Evolutionary conservation across 2,329 filamentous ascomycete species (phyloP), one percentile per base, ranked within the genome.

Genomic region (Metarhizium anisopliae): DNA sequence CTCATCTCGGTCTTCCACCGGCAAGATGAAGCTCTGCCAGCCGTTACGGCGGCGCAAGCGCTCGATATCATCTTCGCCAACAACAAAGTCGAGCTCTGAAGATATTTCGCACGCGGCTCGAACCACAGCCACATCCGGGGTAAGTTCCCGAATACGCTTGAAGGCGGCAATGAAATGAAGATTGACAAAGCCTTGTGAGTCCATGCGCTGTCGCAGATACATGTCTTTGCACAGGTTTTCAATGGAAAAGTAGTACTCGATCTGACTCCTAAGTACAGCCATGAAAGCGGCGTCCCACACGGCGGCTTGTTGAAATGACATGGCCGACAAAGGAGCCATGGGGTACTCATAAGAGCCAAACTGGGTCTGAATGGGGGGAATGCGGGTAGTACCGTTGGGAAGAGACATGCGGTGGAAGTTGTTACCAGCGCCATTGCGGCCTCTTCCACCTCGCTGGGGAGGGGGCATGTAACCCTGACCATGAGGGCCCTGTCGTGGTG

Each of bases 181-280:
- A 52, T 84, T 85, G 14, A 96, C 92, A 66, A 92, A 97, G 18
- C 94, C 94, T 69, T 97, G 89, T 1, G 88, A 89, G 68, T 99
- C 93, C 94, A 99, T 97, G 63, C 92, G 86, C 65, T 83, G 85
- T 56, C 94, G 86, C 57, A 99, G 78, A 71, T 85, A 97, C 66
- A 89, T 79, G 66, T 99, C 94, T 72, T 96, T 96, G 79, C 90
- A 89, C 52, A 97, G 79, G 68, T 99, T 99, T 66, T 96, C 89
- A 32, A 96, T 82, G 0, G 93, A 97, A 73, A 99, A 96, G 72
- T 99, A 99, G 75, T 96, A 99, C 66, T 96, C 90, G 42, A 91
- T 81, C 66, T 80, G 75, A 60, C 68, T 68, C 55, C 72, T 77
- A 51, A 83, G 68, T 50, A 77, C 68, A 3, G 70, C 62, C 42